Base-by-base conservation (phyloP, 1,284 basidiomycete genomes). In the Cryptococcus sp. region DNA sequence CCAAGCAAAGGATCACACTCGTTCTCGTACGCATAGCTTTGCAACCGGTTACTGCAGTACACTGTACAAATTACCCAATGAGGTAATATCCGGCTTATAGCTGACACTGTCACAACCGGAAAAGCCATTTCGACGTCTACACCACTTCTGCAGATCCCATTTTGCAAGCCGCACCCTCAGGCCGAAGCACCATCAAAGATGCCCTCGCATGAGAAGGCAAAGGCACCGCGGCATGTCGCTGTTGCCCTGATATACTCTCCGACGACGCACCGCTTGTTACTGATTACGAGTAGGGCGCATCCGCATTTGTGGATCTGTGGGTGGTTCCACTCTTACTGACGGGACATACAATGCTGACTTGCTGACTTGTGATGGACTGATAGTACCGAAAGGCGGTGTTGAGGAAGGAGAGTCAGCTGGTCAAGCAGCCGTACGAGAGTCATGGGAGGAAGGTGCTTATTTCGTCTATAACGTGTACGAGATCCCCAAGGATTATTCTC, bases 331-430 rank as follows among this genome's bases (percentile, higher is more conserved):
- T n/a, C 15, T 20, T 20, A 53, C 42, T 35, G 42, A 19, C 42
- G 42, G n/a, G 16, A 31, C 10, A 8, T 35, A 8, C 7, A 35
- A 8, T 2, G n/a, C 22, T 23, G 46, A 16, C 22, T n/a, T 17
- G 19, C 25, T 48, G 19, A 27, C 47, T 48, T 27, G 6, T n/a
- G 41, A 41, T 25, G 15, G 22, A 44, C 16, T 15, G 16, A 38
- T 58, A 78, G 77, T 77, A 40, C 76, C 76, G 8, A 77, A 77
- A 65, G 76, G 77, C 27, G 76, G 77, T 8, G 62, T 76, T 13
- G 77, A 78, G 50, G 31, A 67, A 13, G 75, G 75, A 16, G 77
- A 78, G 60, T 67, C 73, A 1, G 67, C 70, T 0, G 74, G 69
- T 10, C 61, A 73, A 61, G 75, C 77, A 3, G 77, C 77, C 3